Conservation (phyloP, 2,329 filamentous ascomycete genomes). For the Aspergillus oerlinghausenensis region DNA sequence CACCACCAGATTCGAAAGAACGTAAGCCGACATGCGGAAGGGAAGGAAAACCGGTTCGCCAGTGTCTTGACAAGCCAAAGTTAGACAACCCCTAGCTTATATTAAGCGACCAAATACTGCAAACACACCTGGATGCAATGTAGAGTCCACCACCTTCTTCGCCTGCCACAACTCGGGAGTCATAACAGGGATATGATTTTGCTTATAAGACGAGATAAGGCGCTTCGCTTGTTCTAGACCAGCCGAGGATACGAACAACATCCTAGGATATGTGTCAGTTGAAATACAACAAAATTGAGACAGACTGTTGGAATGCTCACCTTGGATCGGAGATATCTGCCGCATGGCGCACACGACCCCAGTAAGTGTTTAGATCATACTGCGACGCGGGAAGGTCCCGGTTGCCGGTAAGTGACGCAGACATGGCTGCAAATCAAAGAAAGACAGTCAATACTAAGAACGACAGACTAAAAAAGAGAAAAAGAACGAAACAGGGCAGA, state of each 20-base stretch:
- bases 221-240: slow-evolving; percentile 83
- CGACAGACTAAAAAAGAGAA: not conserved
- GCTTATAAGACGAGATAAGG: slow-evolving; percentile 80
- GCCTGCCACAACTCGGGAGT: slow-evolving; percentile 88
- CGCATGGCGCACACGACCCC: slow-evolving; percentile 87
- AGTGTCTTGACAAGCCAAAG: slow-evolving; percentile 60
- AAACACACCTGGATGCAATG: slow-evolving; percentile 78
- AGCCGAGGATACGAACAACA: slow-evolving; percentile 70
- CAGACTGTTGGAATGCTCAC: slow-evolving; percentile 52
- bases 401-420: slow-evolving; percentile 57
- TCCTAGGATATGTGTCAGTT: slow-evolving; percentile 51
- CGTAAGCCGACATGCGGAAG: slow-evolving; percentile 96
- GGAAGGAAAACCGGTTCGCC: slow-evolving; percentile 87
- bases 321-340: slow-evolving; percentile 90
- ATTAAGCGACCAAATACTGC: not conserved
- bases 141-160: slow-evolving; percentile 97
- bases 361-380: slow-evolving; percentile 90
- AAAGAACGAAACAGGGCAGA: slow-evolving; percentile 7
- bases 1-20: slow-evolving; percentile 87
- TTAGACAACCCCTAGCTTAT: not conserved
- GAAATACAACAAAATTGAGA: not conserved
- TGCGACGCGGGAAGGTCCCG: slow-evolving; percentile 87
- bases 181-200: slow-evolving; percentile 72
- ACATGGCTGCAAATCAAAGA: slow-evolving; percentile 43
- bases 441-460: not conserved